Conservation (phyloP, 2,329 filamentous ascomycete species). For the Pleurostoma richardsiae region DNA sequence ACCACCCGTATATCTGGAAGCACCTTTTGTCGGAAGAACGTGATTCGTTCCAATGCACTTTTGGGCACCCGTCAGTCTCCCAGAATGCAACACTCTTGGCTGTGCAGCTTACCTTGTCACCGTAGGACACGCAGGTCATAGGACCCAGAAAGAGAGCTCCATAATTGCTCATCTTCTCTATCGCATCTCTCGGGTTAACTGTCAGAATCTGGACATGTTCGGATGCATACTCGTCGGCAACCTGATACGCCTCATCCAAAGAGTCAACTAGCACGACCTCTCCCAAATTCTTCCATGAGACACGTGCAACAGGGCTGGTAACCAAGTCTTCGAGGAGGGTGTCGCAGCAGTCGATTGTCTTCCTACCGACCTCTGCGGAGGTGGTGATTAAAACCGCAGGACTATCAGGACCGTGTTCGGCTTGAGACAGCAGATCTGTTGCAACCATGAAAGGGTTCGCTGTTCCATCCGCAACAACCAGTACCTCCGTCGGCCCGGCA, state of each 20-base stretch:
- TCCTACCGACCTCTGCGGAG: constrained; percentile 27
- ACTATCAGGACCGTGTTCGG: constrained; percentile 46
- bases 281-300: constrained; percentile 38
- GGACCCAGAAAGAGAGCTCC: constrained; percentile 45
- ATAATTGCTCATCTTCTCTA: constrained; percentile 46
- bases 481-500: constrained; percentile 47
- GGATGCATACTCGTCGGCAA: constrained; percentile 41
- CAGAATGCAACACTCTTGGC: too few species aligned
- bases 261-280: constrained; percentile 37
- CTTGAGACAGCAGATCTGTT: constrained; percentile 41
- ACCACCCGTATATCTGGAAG: constrained; percentile 43
- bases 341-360: constrained; percentile 30
- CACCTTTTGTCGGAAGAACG: constrained; percentile 43
- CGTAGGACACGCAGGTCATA: constrained; percentile 47
- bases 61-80: too few species aligned
- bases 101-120: constrained; percentile 36
- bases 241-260: constrained; percentile 33
- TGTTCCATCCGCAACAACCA: constrained; percentile 41
- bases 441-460: constrained; percentile 40
- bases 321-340: constrained; percentile 31
- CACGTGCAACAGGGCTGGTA: constrained; percentile 35
- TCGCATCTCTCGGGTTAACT: constrained; percentile 35
- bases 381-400: constrained; percentile 45
- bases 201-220: constrained; percentile 50
- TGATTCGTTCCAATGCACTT: constrained; percentile 51